Base-by-base conservation (phyloP, 768 basidiomycete species). In the Candolleomyces aberdarensis region DNA sequence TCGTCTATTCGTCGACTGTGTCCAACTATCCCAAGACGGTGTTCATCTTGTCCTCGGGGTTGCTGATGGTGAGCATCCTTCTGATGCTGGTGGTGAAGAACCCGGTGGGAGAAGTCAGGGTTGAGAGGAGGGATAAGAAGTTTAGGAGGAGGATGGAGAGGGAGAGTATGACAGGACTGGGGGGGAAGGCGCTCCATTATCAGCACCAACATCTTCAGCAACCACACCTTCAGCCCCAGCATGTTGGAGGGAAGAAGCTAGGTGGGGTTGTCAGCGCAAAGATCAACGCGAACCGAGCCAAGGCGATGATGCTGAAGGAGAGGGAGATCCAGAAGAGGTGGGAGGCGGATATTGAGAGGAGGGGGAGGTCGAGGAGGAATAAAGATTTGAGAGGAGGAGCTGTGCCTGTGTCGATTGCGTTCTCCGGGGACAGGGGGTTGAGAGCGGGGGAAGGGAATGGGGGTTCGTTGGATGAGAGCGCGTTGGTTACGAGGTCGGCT, bases 1-100 rank as follows among this genome's bases (percentile, higher is more conserved):
- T 88, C 59, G 73, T 92, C 26, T 94, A 90, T 74, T 83, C 85
- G 64, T 75, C 71, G 53, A 91, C 90, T 0, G 89, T 91, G 22
- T 87, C 83, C 2, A 76, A 70, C 6, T 88, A 76, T 65, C 91
- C 91, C 20, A 88, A 87, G 74, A 80, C 88, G 3, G 83, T 93
- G 50, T 94, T 93, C 66, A 77, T 73, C 17, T 70, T 79, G 9
- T 87, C 86, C 15, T 80, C 76, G 2, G 77, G 74, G 8, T 76
- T 92, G 44, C 72, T 88, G 59, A 63, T 76, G 36, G 67, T 71
- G 36, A 71, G 78, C 36, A 60, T 82, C 19, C 43, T 69, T 39
- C 68, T 79, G 58, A 62, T 78, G 58, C 59, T 78, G 62, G 66
- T 78, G 29, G 77, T 82, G 40, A 69, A 76, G 52, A 80, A 76